Evolutionary conservation across 202 grass and related monocot species (phyloP), one percentile per base, ranked within the genome.

Genomic region (Panicum virgatum): DNA sequence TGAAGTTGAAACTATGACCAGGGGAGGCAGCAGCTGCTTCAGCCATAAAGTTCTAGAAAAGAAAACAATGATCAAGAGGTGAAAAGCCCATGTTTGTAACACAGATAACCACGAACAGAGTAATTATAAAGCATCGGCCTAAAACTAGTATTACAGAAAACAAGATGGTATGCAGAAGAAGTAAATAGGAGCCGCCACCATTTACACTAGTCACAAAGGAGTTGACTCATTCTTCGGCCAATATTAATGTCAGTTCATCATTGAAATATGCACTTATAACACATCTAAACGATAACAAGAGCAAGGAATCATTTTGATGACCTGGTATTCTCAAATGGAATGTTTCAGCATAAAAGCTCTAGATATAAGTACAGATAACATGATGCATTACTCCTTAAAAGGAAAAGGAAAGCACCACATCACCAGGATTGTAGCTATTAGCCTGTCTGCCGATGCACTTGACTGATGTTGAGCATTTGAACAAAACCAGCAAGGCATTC

Each of bases 41-140:
- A 7, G 84, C 88, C 88, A 93, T 93, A 66, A 88, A 93, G 47
- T 90, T 83, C 91, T 89, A 79, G 37, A 81, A 73, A 82, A 80
- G 26, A 70, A 77, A 80, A 71, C 69, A 75, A 27, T 47, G n/a
- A 58, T 85, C 59, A 81, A 74, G 19, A 71, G 36, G 77, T 38
- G 39, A 18, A 77, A 85, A 74, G 71, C 12, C 8, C 1, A 84
- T 53, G 25, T 29, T 71, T 62, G 38, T 13, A 89, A 46, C 27
- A 8, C 1, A 47, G 25, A 78, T 56, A 37, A n/a, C 53, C 18
- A 62, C 64, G 54, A 69, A 76, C 5, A 1, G 18, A 76, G 45
- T 62, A 53, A 69, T 40, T 58, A 70, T 80, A 30, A 37, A 75
- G 23, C 64, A 37, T 65, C 38, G 72, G 26, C 48, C 67, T 59